Evolutionary conservation across 257 asterid genomes (phyloP), one percentile per base, ranked within the genome.

Genomic region (Leptodermis oblonga): DNA sequence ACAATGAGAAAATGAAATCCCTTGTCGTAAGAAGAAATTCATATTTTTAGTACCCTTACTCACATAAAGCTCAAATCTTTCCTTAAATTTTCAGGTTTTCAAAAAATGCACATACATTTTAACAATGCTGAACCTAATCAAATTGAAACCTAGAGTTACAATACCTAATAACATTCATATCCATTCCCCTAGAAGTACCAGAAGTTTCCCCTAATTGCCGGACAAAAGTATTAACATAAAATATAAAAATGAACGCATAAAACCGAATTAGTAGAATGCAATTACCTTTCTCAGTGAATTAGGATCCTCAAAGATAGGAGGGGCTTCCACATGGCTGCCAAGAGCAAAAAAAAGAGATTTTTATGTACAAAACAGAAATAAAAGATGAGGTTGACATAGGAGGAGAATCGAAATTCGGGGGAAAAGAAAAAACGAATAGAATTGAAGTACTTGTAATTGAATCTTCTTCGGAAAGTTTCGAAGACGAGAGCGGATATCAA

Each of bases 281-380:
- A 46, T 68, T 69, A 92, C 97, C 81, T 80, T 81, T 36, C 84
- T 86, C 80, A 91, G 77, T 14, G 99, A 94, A 85, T 81, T 89
- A 22, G 99, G 99, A 84, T 91, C 97, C 81, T 91, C 95, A 70
- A 94, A 78, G 0, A 86, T 67, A 8, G 99, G 96, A 74, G 92
- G 77, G 65, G 87, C 90, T 71, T 89, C 95, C 78, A 86, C 81
- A 69, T 94, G 95, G 54, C 90, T 85, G 80, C 86, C 61, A 74
- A 80, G 25, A 43, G 46, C 2, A 69, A 74, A 64, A n/a, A 71
- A 9, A 68, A 36, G 2, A 33, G 7, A 34, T 22, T 53, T 52
- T 22, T 17, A 52, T 17, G 37, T 28, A 13, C 2, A 26, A 37
- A 0, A 0, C 36, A 53, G 26, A n/a, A 75, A 43, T n/a, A n/a